phyloP scores from a whole-genome alignment of 192 early-diverging fungal species.

The Podochytrium sp. region DNA sequence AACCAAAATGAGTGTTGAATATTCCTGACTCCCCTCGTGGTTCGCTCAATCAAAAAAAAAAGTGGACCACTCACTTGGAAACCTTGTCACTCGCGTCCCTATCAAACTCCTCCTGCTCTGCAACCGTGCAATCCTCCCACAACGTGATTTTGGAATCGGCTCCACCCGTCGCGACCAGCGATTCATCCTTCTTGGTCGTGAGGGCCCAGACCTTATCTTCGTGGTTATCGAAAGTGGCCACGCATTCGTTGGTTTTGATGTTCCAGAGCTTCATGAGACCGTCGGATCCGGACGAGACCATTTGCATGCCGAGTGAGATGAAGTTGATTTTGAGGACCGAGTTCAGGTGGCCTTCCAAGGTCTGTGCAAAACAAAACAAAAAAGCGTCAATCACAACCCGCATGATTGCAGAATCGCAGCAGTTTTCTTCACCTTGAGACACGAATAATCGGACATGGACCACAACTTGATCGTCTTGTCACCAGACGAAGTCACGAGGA shows the following conservation, averaged over 20 bases:
- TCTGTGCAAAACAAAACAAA: too few species aligned
- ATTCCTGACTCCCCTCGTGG: not conserved
- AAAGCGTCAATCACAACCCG: too few species aligned
- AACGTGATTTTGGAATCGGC: constrained; percentile 89
- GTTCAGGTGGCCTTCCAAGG: constrained; percentile 98
- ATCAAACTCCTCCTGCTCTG: constrained; percentile 75
- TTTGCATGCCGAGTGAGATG: constrained; percentile 83
- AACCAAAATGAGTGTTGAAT: not conserved
- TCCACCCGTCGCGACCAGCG: constrained; percentile 83
- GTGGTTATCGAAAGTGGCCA: constrained; percentile 88
- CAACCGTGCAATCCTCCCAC: constrained; percentile 90
- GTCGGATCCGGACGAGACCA: constrained; percentile 87
- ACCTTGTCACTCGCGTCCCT: constrained; percentile 68
- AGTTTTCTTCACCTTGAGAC: constrained; percentile 72
- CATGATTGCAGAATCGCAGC: too few species aligned
- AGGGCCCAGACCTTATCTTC: constrained; percentile 95
- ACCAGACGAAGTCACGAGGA: constrained; percentile 86
- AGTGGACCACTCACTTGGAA: constrained; percentile 58
- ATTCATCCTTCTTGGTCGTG: constrained; percentile 66
- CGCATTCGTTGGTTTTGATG: constrained; percentile 88
- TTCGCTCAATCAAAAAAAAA: not conserved
- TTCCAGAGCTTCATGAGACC: constrained; percentile 97
- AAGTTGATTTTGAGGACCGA: constrained; percentile 88
- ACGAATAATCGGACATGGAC: constrained; percentile 85
- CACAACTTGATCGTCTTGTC: constrained; percentile 96